Evolutionary conservation across 2,329 filamentous ascomycete species (phyloP).

Genomic region (Aspergillus puulaauensis): DNA sequence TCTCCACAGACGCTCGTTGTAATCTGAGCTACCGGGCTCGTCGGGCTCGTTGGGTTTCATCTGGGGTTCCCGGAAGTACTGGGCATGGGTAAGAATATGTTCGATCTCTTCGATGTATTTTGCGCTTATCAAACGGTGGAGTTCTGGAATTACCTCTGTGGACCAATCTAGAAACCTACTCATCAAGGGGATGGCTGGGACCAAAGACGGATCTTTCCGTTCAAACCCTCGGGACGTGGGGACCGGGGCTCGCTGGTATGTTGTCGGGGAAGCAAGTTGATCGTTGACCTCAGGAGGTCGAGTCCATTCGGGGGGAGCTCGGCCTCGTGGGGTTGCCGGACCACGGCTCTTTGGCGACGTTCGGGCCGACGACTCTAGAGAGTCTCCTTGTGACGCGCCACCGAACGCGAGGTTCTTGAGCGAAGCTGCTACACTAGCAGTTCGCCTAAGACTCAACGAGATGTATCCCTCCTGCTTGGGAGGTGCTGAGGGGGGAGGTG

Average conservation of each 20-base stretch:
- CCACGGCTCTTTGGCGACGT: constrained; percentile 33
- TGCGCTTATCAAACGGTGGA: constrained; percentile 16
- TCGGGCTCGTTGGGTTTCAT: constrained; percentile 97
- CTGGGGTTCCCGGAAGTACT: constrained; percentile 95
- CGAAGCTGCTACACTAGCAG: constrained; percentile 64
- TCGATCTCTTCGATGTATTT: constrained; percentile 11
- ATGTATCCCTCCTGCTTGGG: constrained; percentile 62
- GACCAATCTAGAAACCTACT: constrained; percentile 94
- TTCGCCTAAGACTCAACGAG: constrained; percentile 59
- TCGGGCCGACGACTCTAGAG: constrained; percentile 24
- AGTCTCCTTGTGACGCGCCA: constrained; percentile 36
- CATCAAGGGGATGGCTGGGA: constrained; percentile 69
- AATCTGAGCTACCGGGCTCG: constrained; percentile 92
- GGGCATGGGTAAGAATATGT: constrained; percentile 29
- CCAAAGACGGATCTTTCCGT: constrained; percentile 58
- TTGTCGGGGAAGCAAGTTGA: constrained; percentile 61
- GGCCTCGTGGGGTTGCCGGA: constrained; percentile 48
- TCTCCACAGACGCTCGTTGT: constrained; percentile 92
- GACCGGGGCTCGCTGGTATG: constrained; percentile 72
- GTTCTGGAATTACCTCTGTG: constrained; percentile 59
- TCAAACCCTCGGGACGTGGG: constrained; percentile 77
- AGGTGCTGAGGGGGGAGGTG: constrained; percentile 49
- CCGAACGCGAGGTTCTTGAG: constrained; percentile 62
- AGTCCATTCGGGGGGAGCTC: constrained; percentile 58
- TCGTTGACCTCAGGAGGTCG: constrained; percentile 75